phyloP scores from a whole-genome alignment of 2,329 filamentous ascomycete species.

The Botrytis fragariae region DNA sequence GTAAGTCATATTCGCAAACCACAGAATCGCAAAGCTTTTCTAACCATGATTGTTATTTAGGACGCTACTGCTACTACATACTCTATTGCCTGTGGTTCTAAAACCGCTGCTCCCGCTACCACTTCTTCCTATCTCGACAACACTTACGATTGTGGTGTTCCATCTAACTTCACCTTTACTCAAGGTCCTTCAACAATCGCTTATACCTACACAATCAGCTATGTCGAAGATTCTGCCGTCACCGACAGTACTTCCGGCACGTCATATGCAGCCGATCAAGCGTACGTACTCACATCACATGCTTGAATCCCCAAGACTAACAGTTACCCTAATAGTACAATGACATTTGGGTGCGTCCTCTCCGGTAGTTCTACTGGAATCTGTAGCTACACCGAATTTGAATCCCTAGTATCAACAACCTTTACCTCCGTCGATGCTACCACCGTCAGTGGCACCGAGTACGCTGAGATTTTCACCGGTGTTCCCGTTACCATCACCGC shows the following conservation, averaged over 20 bases:
- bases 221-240: not conserved
- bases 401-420: not conserved
- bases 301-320: not conserved
- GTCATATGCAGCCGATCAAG: not conserved
- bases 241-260: not conserved
- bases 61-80: slow-evolving; percentile 23
- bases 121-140: slow-evolving; percentile 22
- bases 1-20: not conserved
- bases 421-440: slow-evolving; percentile 12
- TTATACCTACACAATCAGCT: slow-evolving; percentile 21
- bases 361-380: slow-evolving; percentile 21
- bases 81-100: slow-evolving; percentile 14
- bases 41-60: slow-evolving; percentile 12
- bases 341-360: slow-evolving; percentile 24
- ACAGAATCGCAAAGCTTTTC: not conserved
- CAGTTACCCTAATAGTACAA: slow-evolving; percentile 7
- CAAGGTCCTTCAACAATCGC: slow-evolving; percentile 31
- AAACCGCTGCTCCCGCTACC: slow-evolving; percentile 25
- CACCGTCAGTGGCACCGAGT: slow-evolving; percentile 6
- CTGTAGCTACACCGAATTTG: slow-evolving; percentile 20
- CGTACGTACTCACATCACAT: not conserved
- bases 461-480: not conserved
- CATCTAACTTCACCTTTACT: slow-evolving; percentile 29
- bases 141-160: slow-evolving; percentile 25
- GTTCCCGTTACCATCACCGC: slow-evolving; percentile 30